Percentiles rank a stretch among this genome's conserved stretches.
phyloP scores from a whole-genome alignment of 345 rosid genomes.

The Murraya paniculata region DNA sequence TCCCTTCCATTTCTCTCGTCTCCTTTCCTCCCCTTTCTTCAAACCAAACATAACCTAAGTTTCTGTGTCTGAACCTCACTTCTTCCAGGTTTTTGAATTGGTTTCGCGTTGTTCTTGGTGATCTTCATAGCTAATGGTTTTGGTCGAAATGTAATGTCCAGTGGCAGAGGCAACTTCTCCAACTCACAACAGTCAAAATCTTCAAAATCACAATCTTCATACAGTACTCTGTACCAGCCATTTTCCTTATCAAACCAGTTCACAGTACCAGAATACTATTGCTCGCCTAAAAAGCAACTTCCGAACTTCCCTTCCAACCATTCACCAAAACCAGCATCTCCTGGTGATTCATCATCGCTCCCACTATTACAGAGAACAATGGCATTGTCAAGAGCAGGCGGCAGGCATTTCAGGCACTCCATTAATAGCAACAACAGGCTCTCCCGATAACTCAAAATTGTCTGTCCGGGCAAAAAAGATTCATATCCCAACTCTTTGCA shows the following conservation, averaged over 20 bases:
- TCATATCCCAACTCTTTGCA: slow-evolving; percentile 25
- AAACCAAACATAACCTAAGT: neutral
- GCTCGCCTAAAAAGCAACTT: slow-evolving; percentile 54
- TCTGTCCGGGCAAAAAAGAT: slow-evolving; percentile 16
- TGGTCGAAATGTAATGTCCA: slow-evolving; percentile 60
- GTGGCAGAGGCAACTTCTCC: slow-evolving; percentile 56
- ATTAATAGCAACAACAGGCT: slow-evolving; percentile 73
- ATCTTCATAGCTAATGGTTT: slow-evolving; percentile 55
- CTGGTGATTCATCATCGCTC: slow-evolving; percentile 24
- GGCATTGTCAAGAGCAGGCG: neutral
- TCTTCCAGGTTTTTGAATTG: slow-evolving; percentile 9
- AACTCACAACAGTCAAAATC: slow-evolving; percentile 78
- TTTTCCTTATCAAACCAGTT: slow-evolving; percentile 55
- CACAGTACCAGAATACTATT: slow-evolving; percentile 51
- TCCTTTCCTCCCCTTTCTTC: no score
- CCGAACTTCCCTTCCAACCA: slow-evolving; percentile 76
- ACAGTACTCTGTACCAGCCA: slow-evolving; percentile 77
- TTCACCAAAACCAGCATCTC: slow-evolving; percentile 50
- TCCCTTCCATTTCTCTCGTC: no score
- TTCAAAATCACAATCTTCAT: slow-evolving; percentile 84
- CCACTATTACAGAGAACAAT: slow-evolving; percentile 6
- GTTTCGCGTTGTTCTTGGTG: slow-evolving; percentile 38
- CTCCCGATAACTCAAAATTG: slow-evolving; percentile 55
- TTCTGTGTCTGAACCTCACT: slow-evolving; percentile 12
- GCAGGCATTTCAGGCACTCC: slow-evolving; percentile 51